Evolutionary conservation across 2,329 filamentous ascomycete species (phyloP).

Genomic region (Thelonectria blattea): DNA sequence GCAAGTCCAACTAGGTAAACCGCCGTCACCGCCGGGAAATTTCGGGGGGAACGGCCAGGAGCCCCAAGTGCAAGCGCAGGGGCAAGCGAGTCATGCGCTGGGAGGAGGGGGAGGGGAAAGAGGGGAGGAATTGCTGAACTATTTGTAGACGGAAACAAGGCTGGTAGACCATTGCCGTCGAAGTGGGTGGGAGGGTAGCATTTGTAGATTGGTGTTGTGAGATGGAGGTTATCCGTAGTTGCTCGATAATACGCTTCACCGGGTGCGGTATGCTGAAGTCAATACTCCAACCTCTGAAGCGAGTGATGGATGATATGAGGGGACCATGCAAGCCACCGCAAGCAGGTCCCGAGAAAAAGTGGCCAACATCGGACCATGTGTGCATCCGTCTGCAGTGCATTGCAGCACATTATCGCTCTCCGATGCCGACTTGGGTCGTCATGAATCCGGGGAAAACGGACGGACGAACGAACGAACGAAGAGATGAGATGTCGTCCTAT

Average conservation of each 20-base stretch:
- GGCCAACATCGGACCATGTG: not conserved
- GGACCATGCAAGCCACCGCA: slow-evolving; percentile 4
- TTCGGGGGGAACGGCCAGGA: slow-evolving; percentile 9
- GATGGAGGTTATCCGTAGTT: too few relatives aligned
- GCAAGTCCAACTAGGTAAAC: not conserved
- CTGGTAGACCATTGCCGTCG: too few relatives aligned
- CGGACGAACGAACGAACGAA: not conserved
- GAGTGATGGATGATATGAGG: not conserved
- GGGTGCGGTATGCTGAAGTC: not conserved
- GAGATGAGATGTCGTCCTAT: not conserved
- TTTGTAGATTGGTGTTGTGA: too few relatives aligned
- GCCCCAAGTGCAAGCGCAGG: not conserved
- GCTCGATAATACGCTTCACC: not conserved
- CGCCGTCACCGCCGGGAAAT: slow-evolving; percentile 22
- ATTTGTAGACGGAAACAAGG: too few relatives aligned
- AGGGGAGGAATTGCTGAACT: not conserved
- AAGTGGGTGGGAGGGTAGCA: too few relatives aligned
- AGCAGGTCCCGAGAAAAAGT: not conserved
- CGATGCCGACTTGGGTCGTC: not conserved
- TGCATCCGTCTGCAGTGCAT: not conserved
- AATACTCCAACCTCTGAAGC: not conserved
- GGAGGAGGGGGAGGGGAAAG: not conserved
- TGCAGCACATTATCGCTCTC: not conserved
- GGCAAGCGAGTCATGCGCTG: slow-evolving; percentile 21
- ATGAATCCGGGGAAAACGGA: slow-evolving; percentile 11